These are phyloP conservation scores for Starmera caribaea DNA, from an alignment of 805 yeast species.

Conservation along the genomic window DNA sequence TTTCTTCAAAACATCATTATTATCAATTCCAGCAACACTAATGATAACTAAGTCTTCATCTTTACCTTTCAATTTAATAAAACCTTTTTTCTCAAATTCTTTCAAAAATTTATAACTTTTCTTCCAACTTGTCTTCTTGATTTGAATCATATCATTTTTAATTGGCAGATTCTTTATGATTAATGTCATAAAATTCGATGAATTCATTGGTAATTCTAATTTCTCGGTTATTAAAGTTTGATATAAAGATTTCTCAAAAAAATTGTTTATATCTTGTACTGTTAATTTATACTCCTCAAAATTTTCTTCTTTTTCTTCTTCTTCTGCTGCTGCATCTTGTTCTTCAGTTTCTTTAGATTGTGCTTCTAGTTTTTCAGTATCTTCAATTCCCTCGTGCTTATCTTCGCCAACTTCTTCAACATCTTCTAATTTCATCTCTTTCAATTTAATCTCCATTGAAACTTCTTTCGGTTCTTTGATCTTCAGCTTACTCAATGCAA, in stretches of 20 bases:
- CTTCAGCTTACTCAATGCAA: slow-evolving; percentile 36
- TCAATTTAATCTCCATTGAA: slow-evolving; percentile 16
- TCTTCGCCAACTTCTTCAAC: slow-evolving; percentile 8
- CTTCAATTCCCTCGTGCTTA: slow-evolving; percentile 2
- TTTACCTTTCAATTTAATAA: slow-evolving; percentile 68
- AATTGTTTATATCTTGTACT: slow-evolving; percentile 61
- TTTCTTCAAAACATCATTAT: slow-evolving; percentile 38
- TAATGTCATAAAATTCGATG: slow-evolving; percentile 68
- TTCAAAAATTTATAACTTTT: slow-evolving; percentile 80
- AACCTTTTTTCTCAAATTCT: slow-evolving; percentile 71
- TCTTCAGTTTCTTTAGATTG: slow-evolving; percentile 2
- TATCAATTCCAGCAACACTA: slow-evolving; percentile 34
- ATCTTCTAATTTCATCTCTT: slow-evolving; percentile 9
- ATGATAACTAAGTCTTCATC: slow-evolving; percentile 68
- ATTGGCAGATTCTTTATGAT: slow-evolving; percentile 67
- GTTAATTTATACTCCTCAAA: slow-evolving; percentile 23
- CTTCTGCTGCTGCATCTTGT: slow-evolving; percentile 3
- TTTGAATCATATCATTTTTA: slow-evolving; percentile 44
- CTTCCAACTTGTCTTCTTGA: slow-evolving; percentile 83
- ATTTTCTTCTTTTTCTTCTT: slow-evolving; percentile 4
- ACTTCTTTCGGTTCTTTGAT: slow-evolving; percentile 32
- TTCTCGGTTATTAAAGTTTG: slow-evolving; percentile 55
- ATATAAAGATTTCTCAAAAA: slow-evolving; percentile 60
- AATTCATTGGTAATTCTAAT: slow-evolving; percentile 53
- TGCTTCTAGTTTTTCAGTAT: slow-evolving; percentile 2